Base-by-base conservation (phyloP, 192 early-diverging fungal genomes). In the Gryganskiella cystojenkinii region DNA sequence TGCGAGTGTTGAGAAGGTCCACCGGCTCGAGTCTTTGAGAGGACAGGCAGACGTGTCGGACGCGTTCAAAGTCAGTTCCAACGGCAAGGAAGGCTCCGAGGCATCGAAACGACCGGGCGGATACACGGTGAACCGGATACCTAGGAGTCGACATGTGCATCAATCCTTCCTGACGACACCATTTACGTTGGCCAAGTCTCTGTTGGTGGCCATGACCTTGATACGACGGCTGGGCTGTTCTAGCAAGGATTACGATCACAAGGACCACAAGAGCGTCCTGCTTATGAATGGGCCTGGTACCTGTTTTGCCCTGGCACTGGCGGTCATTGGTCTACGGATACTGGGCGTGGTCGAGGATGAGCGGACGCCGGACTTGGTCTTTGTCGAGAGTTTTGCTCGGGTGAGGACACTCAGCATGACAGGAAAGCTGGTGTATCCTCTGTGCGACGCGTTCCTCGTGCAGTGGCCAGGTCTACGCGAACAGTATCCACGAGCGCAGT, bases 301-400 rank as follows among this genome's bases (percentile, higher is more conserved):
- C 4, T 78, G 74, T 43, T 53, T 78, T 45, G 65, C 74, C 9
- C 56, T 78, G 40, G 74, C 66, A 3, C 55, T 78, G 49, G 67
- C 66, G 10, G 74, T 78, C 22, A 69, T 78, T 53, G 74, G 66
- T 2, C 40, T 65, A 3, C 30, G 74, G 22, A 64, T 78, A 49
- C 14, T 58, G 22, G 74, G 74, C 15, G 13, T 40, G 5, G 50
- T 78, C 10, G 60, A 65, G 6, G 61, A 69, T 40, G 66, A 68
- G 3, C 61, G 50, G 43, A 78, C 74, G 2, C 66, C 74, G 3
- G 83, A 84, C 7, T 70, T 96, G 11, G 71, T 98, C 9, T 98
- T 92, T 83, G 81, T 99, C 3, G 96, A 99, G 82, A 95, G 95
- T 9, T 92, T 95, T 88, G 97, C 98, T 25, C 84, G 98, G 17